Evolutionary conservation across 2,329 filamentous ascomycete species (phyloP).

Genomic region (Plectosphaerella cucumerina): DNA sequence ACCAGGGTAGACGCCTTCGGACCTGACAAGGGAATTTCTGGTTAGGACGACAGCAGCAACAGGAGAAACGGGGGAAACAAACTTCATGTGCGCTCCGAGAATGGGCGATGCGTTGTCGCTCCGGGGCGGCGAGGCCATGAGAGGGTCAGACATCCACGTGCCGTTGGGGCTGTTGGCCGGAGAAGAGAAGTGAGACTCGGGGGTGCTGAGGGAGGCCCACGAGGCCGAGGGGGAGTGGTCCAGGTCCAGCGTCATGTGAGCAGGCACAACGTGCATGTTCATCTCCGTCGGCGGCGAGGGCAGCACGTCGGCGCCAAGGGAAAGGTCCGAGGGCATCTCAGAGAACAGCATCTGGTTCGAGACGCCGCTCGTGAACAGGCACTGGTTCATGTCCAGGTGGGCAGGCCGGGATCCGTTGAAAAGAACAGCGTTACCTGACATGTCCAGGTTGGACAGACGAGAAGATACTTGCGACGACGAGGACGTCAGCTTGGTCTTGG

Average conservation of each 20-base stretch:
- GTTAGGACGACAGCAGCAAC: slow-evolving; percentile 8
- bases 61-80: slow-evolving; percentile 24
- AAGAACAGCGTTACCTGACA: slow-evolving; percentile 44
- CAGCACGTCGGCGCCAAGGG: slow-evolving; percentile 36
- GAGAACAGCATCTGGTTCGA: slow-evolving; percentile 48
- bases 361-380: slow-evolving; percentile 42
- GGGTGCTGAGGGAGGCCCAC: slow-evolving; percentile 27
- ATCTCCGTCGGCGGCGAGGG: slow-evolving; percentile 38
- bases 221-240: slow-evolving; percentile 49
- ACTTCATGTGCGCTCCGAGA: slow-evolving; percentile 35
- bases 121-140: slow-evolving; percentile 38
- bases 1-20: slow-evolving; percentile 30
- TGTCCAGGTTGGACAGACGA: slow-evolving; percentile 46
- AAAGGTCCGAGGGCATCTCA: slow-evolving; percentile 40
- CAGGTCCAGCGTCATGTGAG: slow-evolving; percentile 51
- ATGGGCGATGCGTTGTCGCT: slow-evolving; percentile 45
- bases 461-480: slow-evolving; percentile 45
- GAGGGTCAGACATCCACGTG: slow-evolving; percentile 24
- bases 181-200: slow-evolving; percentile 14
- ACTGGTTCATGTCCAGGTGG: slow-evolving; percentile 44
- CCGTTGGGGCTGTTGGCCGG: slow-evolving; percentile 10
- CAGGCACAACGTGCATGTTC: slow-evolving; percentile 50
- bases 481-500: slow-evolving; percentile 38
- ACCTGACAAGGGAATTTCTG: slow-evolving; percentile 19
- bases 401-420: slow-evolving; percentile 35